Base-by-base conservation (phyloP, 1,284 basidiomycete species). In the Melanopsichium pennsylvanicum region DNA sequence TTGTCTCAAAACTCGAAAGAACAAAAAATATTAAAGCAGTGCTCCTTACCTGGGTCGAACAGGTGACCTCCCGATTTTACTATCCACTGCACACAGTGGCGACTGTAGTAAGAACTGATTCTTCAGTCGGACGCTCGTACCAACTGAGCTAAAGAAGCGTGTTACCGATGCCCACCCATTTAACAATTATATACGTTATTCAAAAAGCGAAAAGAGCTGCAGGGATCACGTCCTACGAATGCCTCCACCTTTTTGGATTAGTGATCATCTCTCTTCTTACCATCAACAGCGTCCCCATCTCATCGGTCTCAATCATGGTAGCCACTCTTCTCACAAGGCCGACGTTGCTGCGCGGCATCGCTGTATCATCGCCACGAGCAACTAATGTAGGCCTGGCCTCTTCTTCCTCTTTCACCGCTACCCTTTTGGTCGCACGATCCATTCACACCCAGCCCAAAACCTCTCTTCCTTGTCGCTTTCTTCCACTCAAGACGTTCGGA, bases 41-140 rank as follows among this genome's bases (percentile, higher is more conserved):
- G 63, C 63, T 67, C 45, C 57, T 57, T 56, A 67, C 63, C 63
- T 67, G 63, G 63, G 49, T 67, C 63, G 63, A 67, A 67, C 63
- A 67, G 57, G 48, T 67, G 62, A 66, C 62, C 62, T 66, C 38
- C 42, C 62, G 62, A 66, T 46, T 23, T 23, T 40, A 34, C 39
- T 56, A 11, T 34, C 54, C 49, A 51, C 51, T 44, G 37, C 16
- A 26, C 18, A 23, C 41, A 54, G 41, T 52, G 48, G 50, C 41
- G 40, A 62, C 38, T 46, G 31, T 21, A n/a, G n/a, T 19, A 18
- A 37, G 51, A 62, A 68, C 64, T 62, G 59, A 54, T 61, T 50
- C 66, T 70, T 70, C 66, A 70, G 66, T 70, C 66, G 66, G 47
- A 70, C 66, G 66, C 66, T 70, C 66, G 66, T 70, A 70, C 66